Percentiles rank a stretch among this genome's conserved stretches.
phyloP scores from a whole-genome alignment of 352 stramenopile species.

The Phytophthora brassicae region DNA sequence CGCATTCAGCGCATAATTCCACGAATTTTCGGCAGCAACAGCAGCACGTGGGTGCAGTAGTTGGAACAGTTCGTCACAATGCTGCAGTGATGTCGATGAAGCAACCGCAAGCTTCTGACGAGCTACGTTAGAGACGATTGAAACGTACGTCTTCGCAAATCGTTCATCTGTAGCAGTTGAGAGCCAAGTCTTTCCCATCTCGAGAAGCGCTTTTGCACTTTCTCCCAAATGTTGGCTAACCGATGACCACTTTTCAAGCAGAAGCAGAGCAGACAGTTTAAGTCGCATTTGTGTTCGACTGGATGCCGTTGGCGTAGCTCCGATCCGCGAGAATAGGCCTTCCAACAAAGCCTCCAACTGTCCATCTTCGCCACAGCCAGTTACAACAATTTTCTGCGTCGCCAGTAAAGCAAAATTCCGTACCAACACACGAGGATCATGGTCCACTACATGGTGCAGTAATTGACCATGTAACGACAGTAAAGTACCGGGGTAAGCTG shows the following conservation, averaged over 20 bases:
- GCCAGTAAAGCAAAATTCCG: slow-evolving; percentile 37
- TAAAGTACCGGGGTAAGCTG: slow-evolving; percentile 19
- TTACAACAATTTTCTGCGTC: slow-evolving; percentile 30
- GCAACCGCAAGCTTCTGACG: slow-evolving; percentile 15
- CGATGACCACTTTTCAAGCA: slow-evolving; percentile 33
- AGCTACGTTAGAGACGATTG: slow-evolving; percentile 27
- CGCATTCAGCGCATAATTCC: slow-evolving; percentile 21
- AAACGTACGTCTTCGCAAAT: slow-evolving; percentile 29
- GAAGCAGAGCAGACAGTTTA: slow-evolving; percentile 35
- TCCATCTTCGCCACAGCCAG: neutral
- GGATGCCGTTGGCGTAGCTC: neutral
- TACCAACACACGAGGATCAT: slow-evolving; percentile 33
- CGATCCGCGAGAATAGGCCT: slow-evolving; percentile 23
- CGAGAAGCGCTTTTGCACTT: slow-evolving; percentile 15
- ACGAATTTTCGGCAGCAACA: slow-evolving; percentile 19
- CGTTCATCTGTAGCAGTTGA: slow-evolving; percentile 21
- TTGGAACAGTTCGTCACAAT: slow-evolving; percentile 24
- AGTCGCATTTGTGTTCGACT: slow-evolving; percentile 16
- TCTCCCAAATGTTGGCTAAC: slow-evolving; percentile 17
- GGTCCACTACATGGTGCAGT: slow-evolving; percentile 32
- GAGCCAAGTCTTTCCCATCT: slow-evolving; percentile 16
- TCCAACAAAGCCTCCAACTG: slow-evolving; percentile 20
- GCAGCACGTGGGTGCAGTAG: slow-evolving; percentile 37
- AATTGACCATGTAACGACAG: slow-evolving; percentile 33
- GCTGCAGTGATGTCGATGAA: neutral